These are phyloP conservation scores for Saccharomyces cerevisiae DNA, from an alignment of 805 yeast genomes.

Conservation along the genomic window DNA sequence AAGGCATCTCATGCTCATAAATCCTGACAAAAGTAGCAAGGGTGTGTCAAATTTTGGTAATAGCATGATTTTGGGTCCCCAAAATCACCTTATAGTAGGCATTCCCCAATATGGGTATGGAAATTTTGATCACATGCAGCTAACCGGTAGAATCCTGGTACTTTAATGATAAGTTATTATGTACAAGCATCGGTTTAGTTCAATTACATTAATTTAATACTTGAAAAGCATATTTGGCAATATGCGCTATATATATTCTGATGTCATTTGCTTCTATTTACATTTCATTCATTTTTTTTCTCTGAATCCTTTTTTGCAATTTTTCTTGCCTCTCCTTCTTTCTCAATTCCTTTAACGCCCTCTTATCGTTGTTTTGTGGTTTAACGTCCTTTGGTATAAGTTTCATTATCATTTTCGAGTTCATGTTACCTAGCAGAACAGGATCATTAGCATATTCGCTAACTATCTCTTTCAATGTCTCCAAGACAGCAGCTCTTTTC, in stretches of 20 bases:
- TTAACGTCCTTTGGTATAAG: constrained; percentile 13
- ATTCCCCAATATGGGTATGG: constrained; percentile 33
- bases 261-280: not conserved
- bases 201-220: not conserved
- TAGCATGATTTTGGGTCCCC: constrained; percentile 25
- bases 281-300: constrained; percentile 9
- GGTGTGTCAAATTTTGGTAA: constrained; percentile 41
- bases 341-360: constrained; percentile 27
- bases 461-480: constrained; percentile 22
- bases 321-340: constrained; percentile 33
- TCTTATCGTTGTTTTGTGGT: constrained; percentile 23
- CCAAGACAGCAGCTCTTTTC: constrained; percentile 30
- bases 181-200: not conserved
- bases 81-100: constrained; percentile 31
- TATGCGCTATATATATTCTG: not conserved
- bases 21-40: constrained; percentile 17
- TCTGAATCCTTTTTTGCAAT: constrained; percentile 18
- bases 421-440: constrained; percentile 25
- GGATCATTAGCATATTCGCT: constrained; percentile 21
- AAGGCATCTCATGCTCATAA: constrained; percentile 7
- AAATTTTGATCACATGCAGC: constrained; percentile 20
- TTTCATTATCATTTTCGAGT: constrained; percentile 25
- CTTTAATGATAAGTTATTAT: not conserved
- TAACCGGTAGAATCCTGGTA: constrained; percentile 27
- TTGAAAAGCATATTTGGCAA: not conserved